Evolutionary conservation across 805 yeast species (phyloP).

Genomic region (Schizosaccharomyces japonicus): DNA sequence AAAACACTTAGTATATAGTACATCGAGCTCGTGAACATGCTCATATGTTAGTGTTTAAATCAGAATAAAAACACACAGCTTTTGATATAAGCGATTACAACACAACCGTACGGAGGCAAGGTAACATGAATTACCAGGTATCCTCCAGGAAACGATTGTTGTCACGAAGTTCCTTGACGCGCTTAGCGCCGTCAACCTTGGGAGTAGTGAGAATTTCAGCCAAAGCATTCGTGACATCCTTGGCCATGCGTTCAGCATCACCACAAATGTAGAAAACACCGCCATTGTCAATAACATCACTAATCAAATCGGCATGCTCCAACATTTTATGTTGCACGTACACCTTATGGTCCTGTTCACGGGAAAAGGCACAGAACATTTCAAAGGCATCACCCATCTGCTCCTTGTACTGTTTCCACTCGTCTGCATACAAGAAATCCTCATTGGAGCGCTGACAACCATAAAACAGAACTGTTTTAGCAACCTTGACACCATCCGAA

Average conservation of each 20-base stretch:
- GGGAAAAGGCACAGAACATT: conserved; percentile 64
- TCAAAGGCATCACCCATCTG: conserved; percentile 39
- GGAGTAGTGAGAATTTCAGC: conserved; percentile 16
- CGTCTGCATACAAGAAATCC: conserved; percentile 69
- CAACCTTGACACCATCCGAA: conserved; percentile 29
- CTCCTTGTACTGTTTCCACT: conserved; percentile 36
- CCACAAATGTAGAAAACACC: conserved; percentile 92
- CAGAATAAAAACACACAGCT: too few species aligned
- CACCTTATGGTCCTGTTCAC: conserved; percentile 34
- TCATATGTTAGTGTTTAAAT: too few species aligned
- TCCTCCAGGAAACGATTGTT: neutral
- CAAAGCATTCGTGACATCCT: conserved; percentile 57
- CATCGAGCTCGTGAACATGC: too few species aligned
- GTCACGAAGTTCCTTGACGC: neutral
- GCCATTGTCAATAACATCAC: conserved; percentile 26
- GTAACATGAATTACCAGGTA: conserved; percentile 3
- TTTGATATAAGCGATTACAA: too few species aligned
- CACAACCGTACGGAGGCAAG: too few species aligned
- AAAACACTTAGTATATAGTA: too few species aligned
- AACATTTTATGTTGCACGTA: conserved; percentile 66
- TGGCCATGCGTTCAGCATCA: conserved; percentile 85
- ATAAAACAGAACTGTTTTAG: conserved; percentile 54
- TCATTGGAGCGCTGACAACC: conserved; percentile 65
- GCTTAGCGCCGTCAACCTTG: neutral
- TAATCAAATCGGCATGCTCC: conserved; percentile 25